Conservation (phyloP, 306 rosid species). For the Gleditsia sinensis region DNA sequence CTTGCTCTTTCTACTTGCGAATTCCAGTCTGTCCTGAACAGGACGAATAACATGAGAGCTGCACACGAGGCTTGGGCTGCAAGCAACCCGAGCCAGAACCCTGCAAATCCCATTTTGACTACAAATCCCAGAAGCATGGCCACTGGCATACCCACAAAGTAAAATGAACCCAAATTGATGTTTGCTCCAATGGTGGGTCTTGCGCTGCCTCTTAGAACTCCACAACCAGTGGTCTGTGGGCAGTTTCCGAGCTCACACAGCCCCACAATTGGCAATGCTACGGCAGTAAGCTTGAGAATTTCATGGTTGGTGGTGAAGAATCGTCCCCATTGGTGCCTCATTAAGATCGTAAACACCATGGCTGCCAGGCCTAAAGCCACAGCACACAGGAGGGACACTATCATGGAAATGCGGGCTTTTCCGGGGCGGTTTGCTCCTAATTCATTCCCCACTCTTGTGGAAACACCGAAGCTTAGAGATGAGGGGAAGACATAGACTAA, state of each 20-base stretch:
- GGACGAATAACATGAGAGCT: slow-evolving; percentile 74
- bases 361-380: slow-evolving; percentile 66
- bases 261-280: slow-evolving; percentile 84
- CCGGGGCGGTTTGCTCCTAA: slow-evolving; percentile 81
- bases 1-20: slow-evolving; percentile 63
- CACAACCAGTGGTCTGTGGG: slow-evolving; percentile 95
- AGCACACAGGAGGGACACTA: slow-evolving; percentile 67
- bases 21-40: slow-evolving; percentile 80
- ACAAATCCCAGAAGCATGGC: slow-evolving; percentile 75
- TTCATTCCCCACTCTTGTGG: slow-evolving; percentile 80
- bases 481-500: slow-evolving; percentile 94
- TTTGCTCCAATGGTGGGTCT: slow-evolving; percentile 87
- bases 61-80: slow-evolving; percentile 92
- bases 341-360: slow-evolving; percentile 68
- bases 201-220: slow-evolving; percentile 86
- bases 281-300: slow-evolving; percentile 65
- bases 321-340: slow-evolving; percentile 83
- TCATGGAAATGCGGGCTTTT: slow-evolving; percentile 78
- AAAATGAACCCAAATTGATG: slow-evolving; percentile 87
- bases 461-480: slow-evolving; percentile 81
- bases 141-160: slow-evolving; percentile 91
- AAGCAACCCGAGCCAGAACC: slow-evolving; percentile 93
- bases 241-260: slow-evolving; percentile 97
- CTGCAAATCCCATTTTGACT: slow-evolving; percentile 73
- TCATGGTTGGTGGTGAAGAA: slow-evolving; percentile 73